Evolutionary conservation across 768 basidiomycete genomes (phyloP).

Genomic region (Suillus tomentosus): DNA sequence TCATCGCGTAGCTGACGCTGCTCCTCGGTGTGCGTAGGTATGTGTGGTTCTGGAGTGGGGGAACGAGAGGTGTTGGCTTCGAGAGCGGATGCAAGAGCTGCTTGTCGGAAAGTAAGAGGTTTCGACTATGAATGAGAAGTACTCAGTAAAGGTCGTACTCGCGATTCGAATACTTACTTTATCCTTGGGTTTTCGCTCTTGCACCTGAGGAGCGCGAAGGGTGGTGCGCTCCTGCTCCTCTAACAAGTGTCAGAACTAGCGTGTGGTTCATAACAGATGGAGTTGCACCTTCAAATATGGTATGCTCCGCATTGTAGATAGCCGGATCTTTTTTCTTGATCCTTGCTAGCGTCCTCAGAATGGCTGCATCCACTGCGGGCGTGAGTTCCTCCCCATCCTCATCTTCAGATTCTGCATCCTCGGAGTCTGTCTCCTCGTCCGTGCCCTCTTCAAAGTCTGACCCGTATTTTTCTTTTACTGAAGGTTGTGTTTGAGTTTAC

Average conservation of each 20-base stretch:
- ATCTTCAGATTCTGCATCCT: conserved; percentile 84
- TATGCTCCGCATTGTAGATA: conserved; percentile 73
- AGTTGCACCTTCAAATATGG: conserved; percentile 76
- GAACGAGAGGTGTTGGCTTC: conserved; percentile 51
- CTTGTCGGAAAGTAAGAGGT: conserved; percentile 75
- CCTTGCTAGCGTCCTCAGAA: conserved; percentile 83
- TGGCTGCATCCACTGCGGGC: conserved; percentile 90
- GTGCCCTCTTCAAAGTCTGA: conserved; percentile 59
- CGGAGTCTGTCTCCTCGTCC: conserved; percentile 62
- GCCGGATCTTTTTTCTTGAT: conserved; percentile 82
- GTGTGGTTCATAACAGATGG: conserved; percentile 2
- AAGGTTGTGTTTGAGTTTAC: background rate
- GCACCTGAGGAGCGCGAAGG: conserved; percentile 26
- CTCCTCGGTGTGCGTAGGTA: conserved; percentile 75
- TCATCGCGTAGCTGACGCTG: conserved; percentile 75
- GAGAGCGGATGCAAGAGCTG: conserved; percentile 64
- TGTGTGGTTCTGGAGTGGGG: conserved; percentile 53
- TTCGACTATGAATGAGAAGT: conserved; percentile 48
- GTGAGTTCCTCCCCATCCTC: conserved; percentile 95
- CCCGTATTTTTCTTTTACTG: conserved; percentile 89
- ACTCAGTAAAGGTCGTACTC: conserved; percentile 12
- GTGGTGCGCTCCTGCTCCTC: conserved; percentile 63
- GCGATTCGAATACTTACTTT: conserved; percentile 43
- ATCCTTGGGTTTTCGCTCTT: conserved; percentile 40
- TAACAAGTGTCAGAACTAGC: conserved; percentile 27